phyloP scores from a whole-genome alignment of 305 asterid species.

The Monarda citriodora region DNA sequence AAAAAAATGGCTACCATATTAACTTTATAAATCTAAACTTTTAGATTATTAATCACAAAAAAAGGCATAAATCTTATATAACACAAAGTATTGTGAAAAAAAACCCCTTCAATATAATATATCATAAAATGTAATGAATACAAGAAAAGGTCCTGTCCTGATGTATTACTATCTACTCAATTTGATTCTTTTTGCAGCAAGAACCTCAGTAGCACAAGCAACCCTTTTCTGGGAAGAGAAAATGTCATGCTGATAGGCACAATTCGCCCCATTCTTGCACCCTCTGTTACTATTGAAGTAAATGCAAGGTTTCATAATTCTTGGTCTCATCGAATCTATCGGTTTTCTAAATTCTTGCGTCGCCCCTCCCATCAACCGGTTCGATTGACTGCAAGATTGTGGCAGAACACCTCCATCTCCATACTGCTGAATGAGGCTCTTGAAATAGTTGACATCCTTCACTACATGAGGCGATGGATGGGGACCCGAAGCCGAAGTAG shows the following conservation, averaged over 20 bases:
- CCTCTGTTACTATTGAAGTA: slow-evolving; percentile 64
- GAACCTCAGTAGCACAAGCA: slow-evolving; percentile 37
- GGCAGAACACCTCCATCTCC: slow-evolving; percentile 35
- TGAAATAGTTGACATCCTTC: slow-evolving; percentile 59
- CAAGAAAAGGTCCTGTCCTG: background rate
- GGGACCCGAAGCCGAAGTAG: background rate
- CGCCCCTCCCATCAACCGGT: slow-evolving; percentile 18
- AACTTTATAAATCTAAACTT: too few species aligned
- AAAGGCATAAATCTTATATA: too few species aligned
- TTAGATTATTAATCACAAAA: too few species aligned
- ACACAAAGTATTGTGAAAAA: background rate
- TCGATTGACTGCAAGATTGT: background rate
- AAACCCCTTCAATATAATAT: background rate
- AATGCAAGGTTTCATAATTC: slow-evolving; percentile 55
- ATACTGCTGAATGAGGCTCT: slow-evolving; percentile 67
- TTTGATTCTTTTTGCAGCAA: slow-evolving; percentile 59
- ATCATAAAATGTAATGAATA: background rate
- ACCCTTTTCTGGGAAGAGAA: slow-evolving; percentile 35
- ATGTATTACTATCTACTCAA: slow-evolving; percentile 18
- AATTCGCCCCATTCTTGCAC: slow-evolving; percentile 69
- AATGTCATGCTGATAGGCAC: slow-evolving; percentile 49
- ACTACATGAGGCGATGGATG: background rate
- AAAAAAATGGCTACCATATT: too few species aligned
- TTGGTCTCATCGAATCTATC: slow-evolving; percentile 32
- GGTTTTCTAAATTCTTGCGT: slow-evolving; percentile 23